Conservation (phyloP, 1,284 basidiomycete species). For the Earliella scabrosa region DNA sequence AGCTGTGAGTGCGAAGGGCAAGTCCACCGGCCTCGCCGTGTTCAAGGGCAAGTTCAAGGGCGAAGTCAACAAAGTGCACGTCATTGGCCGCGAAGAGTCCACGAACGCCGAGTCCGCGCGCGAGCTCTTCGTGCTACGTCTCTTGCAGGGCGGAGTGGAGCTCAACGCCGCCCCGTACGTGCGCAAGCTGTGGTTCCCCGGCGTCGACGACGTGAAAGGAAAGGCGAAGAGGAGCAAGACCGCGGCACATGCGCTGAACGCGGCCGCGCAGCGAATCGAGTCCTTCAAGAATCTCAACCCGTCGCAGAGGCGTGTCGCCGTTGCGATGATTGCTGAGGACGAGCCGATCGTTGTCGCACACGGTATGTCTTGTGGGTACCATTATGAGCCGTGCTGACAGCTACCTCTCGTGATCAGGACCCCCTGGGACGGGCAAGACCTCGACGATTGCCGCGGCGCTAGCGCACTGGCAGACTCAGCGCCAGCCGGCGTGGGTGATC, state of each 20-base stretch:
- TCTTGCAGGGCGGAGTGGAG: not conserved
- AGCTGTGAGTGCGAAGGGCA: not conserved
- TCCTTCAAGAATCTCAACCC: not conserved
- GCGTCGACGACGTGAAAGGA: not conserved
- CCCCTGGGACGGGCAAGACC: slow-evolving; percentile 37
- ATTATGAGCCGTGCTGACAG: too few relatives aligned
- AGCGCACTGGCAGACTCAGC: slow-evolving; percentile 4
- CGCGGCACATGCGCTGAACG: not conserved
- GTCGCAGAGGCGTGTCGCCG: not conserved
- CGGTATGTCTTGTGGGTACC: not conserved
- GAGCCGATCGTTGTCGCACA: slow-evolving; percentile 9
- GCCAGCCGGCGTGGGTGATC: slow-evolving; percentile 32
- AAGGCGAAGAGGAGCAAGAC: too few relatives aligned
- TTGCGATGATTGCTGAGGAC: slow-evolving; percentile 2
- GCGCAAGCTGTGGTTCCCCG: not conserved
- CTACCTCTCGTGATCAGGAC: slow-evolving; percentile 7
- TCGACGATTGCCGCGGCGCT: slow-evolving; percentile 37
- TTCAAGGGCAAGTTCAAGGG: not conserved
- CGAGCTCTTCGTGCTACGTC: slow-evolving; percentile 2
- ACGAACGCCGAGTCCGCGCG: not conserved
- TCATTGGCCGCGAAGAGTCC: slow-evolving; percentile 8
- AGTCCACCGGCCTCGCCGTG: not conserved
- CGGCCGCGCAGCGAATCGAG: too few relatives aligned
- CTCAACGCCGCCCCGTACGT: not conserved
- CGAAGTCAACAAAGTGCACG: not conserved